Conservation (phyloP, 768 basidiomycete species). For the Fomitopsis serialis region DNA sequence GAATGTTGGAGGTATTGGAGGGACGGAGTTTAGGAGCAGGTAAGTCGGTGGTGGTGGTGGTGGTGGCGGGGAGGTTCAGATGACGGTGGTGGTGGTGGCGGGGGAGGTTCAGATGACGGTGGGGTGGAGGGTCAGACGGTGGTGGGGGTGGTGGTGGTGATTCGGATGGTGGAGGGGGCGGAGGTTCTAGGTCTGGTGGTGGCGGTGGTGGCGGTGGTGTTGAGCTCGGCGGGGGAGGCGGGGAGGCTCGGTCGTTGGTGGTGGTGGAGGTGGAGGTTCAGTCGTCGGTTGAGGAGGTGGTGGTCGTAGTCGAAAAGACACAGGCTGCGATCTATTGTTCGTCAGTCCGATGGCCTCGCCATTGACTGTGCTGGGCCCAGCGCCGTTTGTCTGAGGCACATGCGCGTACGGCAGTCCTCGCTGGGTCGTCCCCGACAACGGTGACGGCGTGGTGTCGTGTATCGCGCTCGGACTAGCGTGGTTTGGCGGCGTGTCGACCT, state of each 20-base stretch:
- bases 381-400: conserved; percentile 12
- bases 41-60: conserved; percentile 15
- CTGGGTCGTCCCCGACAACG: neutral
- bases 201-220: conserved; percentile 16
- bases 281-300: conserved; percentile 32
- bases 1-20: conserved; percentile 6
- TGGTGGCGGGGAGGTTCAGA: conserved; percentile 5
- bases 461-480: conserved; percentile 29
- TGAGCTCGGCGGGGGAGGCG: conserved; percentile 15
- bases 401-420: neutral
- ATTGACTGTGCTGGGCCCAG: conserved; percentile 14
- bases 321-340: conserved; percentile 14
- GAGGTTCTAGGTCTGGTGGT: conserved; percentile 17
- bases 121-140: conserved; percentile 17
- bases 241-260: conserved; percentile 11
- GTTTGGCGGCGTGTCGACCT: conserved; percentile 30
- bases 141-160: conserved; percentile 26
- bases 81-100: conserved; percentile 15
- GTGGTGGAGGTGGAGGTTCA: conserved; percentile 19
- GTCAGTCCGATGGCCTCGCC: conserved; percentile 17
- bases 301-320: conserved; percentile 22
- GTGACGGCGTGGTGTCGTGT: conserved; percentile 2
- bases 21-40: too few species aligned
- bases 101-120: conserved; percentile 19
- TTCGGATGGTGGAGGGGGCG: conserved; percentile 23